Evolutionary conservation across 495 filamentous ascomycete species (phyloP).

Genomic region (Aspergillus ellipticus): DNA sequence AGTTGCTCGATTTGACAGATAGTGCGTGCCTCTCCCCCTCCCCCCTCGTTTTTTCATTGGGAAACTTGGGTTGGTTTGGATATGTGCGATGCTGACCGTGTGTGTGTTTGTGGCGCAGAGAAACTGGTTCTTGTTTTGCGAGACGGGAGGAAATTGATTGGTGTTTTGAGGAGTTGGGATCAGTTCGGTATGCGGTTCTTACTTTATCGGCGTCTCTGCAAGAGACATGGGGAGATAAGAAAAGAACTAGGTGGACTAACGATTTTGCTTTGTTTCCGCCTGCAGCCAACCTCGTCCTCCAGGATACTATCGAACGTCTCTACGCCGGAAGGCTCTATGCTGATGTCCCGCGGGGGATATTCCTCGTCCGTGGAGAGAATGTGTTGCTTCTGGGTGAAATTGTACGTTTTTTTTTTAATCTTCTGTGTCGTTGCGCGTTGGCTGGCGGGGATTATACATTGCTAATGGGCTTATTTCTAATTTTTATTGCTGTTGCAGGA

Average conservation of each 20-base stretch:
- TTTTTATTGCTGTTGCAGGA: constrained; percentile 48
- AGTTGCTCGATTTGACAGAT: constrained; percentile 91
- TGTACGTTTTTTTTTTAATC: constrained; percentile 40
- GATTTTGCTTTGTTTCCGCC: constrained; percentile 9
- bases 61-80: no score
- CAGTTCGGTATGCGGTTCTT: constrained; percentile 74
- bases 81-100: no score
- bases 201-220: background rate
- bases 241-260: constrained; percentile 10
- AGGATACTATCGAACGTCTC: constrained; percentile 83
- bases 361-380: constrained; percentile 90
- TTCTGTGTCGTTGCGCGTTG: background rate
- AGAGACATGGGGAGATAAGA: background rate
- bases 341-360: constrained; percentile 77
- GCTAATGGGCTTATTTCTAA: constrained; percentile 4
- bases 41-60: no score
- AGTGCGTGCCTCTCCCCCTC: constrained; percentile 66
- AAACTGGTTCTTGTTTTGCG: constrained; percentile 87
- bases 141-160: constrained; percentile 89
- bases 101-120: no score
- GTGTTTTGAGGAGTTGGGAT: constrained; percentile 93
- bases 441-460: no score
- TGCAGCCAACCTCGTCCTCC: constrained; percentile 87
- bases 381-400: constrained; percentile 90
- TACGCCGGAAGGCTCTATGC: constrained; percentile 73